These are phyloP conservation scores for Alternaria arborescens DNA, from an alignment of 2,329 filamentous ascomycete genomes.

Conservation along the genomic window DNA sequence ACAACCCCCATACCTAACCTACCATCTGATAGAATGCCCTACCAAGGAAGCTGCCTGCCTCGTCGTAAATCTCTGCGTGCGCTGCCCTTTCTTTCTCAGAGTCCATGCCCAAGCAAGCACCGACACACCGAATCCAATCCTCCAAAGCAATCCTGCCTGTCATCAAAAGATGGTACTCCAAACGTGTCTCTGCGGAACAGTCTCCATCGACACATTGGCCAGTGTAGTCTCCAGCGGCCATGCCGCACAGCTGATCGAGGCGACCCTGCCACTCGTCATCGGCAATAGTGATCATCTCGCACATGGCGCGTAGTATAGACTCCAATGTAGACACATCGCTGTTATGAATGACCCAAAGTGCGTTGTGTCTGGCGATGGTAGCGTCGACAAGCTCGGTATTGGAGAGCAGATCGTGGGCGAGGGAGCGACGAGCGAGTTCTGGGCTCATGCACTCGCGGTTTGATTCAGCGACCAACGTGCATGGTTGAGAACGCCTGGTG, in stretches of 20 bases:
- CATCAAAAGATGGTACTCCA: constrained; percentile 32
- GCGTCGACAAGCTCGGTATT: background rate
- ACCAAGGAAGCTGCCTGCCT: constrained; percentile 25
- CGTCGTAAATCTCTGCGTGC: constrained; percentile 20
- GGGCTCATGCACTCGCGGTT: constrained; percentile 2
- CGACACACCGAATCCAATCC: constrained; percentile 23
- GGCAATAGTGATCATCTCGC: constrained; percentile 20
- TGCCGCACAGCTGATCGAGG: constrained; percentile 16
- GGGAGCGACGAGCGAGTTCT: constrained; percentile 12
- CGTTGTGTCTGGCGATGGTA: constrained; percentile 19
- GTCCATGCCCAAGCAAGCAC: constrained; percentile 18
- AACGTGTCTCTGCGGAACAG: constrained; percentile 23
- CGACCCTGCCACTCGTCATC: constrained; percentile 22
- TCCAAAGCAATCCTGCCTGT: constrained; percentile 19
- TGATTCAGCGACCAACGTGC: constrained; percentile 21
- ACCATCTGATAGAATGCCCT: constrained; percentile 12
- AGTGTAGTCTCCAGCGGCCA: background rate
- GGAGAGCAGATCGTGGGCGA: constrained; percentile 19
- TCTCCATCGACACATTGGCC: constrained; percentile 19
- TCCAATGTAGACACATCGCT: background rate
- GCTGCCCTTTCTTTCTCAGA: constrained; percentile 15
- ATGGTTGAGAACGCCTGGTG: constrained; percentile 16
- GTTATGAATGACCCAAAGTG: constrained; percentile 20
- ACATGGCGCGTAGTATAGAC: constrained; percentile 25
- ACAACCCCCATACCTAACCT: background rate